A percentile compares a stretch with the other conserved stretches of the same genome.
These are phyloP conservation scores for Clitocybe nebularis DNA, from an alignment of 1,284 basidiomycete genomes.

Conservation along the genomic window DNA sequence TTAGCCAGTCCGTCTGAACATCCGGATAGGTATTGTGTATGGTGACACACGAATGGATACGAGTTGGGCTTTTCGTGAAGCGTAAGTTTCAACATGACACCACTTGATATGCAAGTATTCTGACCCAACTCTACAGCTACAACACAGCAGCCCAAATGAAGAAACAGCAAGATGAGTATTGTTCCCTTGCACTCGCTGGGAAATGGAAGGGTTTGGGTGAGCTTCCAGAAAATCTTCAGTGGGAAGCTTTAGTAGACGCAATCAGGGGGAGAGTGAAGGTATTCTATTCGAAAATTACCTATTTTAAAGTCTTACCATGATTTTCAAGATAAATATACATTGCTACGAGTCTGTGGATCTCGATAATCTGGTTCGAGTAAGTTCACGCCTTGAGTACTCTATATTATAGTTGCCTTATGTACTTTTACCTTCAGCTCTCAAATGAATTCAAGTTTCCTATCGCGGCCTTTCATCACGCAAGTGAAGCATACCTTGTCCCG, in stretches of 20 bases:
- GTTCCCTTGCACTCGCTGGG: slow-evolving; percentile 46
- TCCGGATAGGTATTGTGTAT: slow-evolving; percentile 34
- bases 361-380: slow-evolving; percentile 64
- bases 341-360: slow-evolving; percentile 83
- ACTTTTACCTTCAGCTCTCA: slow-evolving; percentile 49
- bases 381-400: slow-evolving; percentile 13
- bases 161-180: slow-evolving; percentile 69
- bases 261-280: slow-evolving; percentile 76
- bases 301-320: no score
- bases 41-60: slow-evolving; percentile 54
- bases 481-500: slow-evolving; percentile 83
- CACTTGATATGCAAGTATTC: not conserved
- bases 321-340: slow-evolving; percentile 49
- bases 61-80: slow-evolving; percentile 53
- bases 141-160: slow-evolving; percentile 68
- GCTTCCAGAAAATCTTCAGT: slow-evolving; percentile 76
- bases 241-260: slow-evolving; percentile 81
- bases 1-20: no score
- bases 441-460: slow-evolving; percentile 82
- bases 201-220: slow-evolving; percentile 55
- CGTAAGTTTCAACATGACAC: slow-evolving; percentile 30
- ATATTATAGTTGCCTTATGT: not conserved
- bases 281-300: no score
- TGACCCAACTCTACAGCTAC: slow-evolving; percentile 38
- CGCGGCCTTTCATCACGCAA: slow-evolving; percentile 84